These are phyloP conservation scores for Ramularia endophylla DNA, from an alignment of 2,329 filamentous ascomycete species.

Conservation along the genomic window DNA sequence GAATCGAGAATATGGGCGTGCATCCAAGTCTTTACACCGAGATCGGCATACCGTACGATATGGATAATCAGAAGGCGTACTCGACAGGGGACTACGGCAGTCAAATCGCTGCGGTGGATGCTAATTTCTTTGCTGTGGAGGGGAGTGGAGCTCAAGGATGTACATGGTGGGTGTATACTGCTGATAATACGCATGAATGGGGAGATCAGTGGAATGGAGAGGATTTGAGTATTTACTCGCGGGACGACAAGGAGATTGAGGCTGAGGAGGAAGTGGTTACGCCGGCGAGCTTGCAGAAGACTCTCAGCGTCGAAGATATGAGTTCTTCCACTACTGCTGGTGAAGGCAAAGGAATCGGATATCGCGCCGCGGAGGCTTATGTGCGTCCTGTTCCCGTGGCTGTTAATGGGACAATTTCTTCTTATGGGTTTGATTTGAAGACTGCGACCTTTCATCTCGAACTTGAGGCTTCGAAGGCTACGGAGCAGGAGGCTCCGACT, in stretches of 20 bases:
- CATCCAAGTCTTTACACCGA: conserved; percentile 89
- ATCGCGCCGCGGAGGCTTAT: conserved; percentile 87
- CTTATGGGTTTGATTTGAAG: conserved; percentile 75
- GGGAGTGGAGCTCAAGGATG: conserved; percentile 78
- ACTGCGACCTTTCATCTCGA: conserved; percentile 71
- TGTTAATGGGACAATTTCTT: conserved; percentile 63
- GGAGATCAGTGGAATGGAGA: conserved; percentile 98
- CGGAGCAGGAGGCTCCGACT: conserved; percentile 63
- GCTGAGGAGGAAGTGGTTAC: conserved; percentile 54
- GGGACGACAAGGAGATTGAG: conserved; percentile 67
- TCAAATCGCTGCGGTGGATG: conserved; percentile 87
- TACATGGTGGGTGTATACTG: conserved; percentile 81
- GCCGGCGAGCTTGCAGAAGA: conserved; percentile 68
- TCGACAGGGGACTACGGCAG: conserved; percentile 92
- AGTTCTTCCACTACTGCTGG: conserved; percentile 10
- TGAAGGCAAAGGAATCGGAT: conserved; percentile 58
- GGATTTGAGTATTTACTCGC: conserved; percentile 83
- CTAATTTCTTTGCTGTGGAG: conserved; percentile 90
- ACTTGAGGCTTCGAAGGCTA: conserved; percentile 54
- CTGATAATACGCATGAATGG: conserved; percentile 76
- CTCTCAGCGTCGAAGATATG: conserved; percentile 55
- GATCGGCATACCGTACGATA: conserved; percentile 97
- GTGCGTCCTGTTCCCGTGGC: conserved; percentile 76
- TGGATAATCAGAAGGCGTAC: conserved; percentile 96
- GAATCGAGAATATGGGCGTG: conserved; percentile 77